Evolutionary conservation across 768 basidiomycete genomes (phyloP).

Genomic region (Asterophora parasitica): DNA sequence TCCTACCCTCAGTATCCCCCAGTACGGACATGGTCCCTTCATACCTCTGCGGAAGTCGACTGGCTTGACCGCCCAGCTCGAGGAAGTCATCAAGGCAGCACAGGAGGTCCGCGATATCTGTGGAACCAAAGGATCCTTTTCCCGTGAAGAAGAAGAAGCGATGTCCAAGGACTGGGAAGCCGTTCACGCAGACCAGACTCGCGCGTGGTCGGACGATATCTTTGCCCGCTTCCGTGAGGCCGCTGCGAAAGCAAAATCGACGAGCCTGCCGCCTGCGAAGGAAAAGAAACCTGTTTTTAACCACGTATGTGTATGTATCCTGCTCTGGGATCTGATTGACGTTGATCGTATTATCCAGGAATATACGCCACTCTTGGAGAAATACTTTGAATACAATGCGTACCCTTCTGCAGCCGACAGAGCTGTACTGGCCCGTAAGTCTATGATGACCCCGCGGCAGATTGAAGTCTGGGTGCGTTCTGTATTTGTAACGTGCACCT

Average conservation of each 20-base stretch:
- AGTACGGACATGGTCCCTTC: too few species aligned
- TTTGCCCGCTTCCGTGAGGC: background rate
- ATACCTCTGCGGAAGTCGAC: too few species aligned
- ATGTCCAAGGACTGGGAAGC: background rate
- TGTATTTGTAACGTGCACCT: background rate
- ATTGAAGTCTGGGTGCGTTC: constrained; percentile 52
- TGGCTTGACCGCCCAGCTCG: too few species aligned
- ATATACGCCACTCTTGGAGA: constrained; percentile 40
- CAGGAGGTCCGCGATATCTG: background rate
- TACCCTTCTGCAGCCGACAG: constrained; percentile 42
- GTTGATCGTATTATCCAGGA: constrained; percentile 26
- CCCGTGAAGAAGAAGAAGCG: background rate
- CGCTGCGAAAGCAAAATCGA: background rate
- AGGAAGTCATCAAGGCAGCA: too few species aligned
- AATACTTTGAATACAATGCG: constrained; percentile 44
- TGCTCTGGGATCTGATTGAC: background rate
- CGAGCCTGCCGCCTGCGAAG: background rate
- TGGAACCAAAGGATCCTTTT: background rate
- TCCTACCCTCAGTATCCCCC: too few species aligned
- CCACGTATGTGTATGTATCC: background rate
- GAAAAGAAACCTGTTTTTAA: constrained; percentile 8
- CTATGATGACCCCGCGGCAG: constrained; percentile 38
- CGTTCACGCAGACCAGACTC: background rate
- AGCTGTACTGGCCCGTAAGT: constrained; percentile 34
- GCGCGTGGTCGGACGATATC: background rate